Conservation (phyloP, 2,329 filamentous ascomycete genomes). For the Coniochaeta sp. region DNA sequence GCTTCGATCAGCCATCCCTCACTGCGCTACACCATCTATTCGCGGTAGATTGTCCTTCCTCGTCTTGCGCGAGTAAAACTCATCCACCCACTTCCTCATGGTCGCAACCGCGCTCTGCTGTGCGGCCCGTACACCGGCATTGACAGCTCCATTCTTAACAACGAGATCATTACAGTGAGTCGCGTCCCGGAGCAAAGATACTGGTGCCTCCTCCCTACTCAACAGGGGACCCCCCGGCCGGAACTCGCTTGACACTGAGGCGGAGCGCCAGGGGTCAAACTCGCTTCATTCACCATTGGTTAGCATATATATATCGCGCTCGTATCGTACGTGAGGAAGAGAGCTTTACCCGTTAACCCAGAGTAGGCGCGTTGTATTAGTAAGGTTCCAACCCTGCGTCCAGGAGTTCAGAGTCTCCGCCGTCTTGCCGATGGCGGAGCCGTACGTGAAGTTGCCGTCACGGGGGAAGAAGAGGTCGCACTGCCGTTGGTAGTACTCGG, state of each 20-base stretch:
- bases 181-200: constrained; percentile 43
- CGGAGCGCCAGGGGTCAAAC: constrained; percentile 52
- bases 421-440: constrained; percentile 34
- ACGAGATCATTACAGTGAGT: constrained; percentile 50
- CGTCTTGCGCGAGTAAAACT: constrained; percentile 28
- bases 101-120: constrained; percentile 38
- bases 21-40: background rate
- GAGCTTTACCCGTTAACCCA: constrained; percentile 43
- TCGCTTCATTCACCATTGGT: constrained; percentile 23
- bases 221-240: constrained; percentile 45
- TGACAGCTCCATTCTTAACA: constrained; percentile 34
- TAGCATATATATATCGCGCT: background rate
- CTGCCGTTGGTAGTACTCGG: constrained; percentile 46
- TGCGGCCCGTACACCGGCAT: constrained; percentile 34
- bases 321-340: background rate
- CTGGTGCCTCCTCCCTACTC: constrained; percentile 36
- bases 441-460: constrained; percentile 38
- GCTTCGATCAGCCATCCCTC: background rate
- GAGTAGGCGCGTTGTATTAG: constrained; percentile 43
- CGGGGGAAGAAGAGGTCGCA: constrained; percentile 49
- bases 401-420: constrained; percentile 39
- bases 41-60: background rate
- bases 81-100: constrained; percentile 44
- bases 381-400: constrained; percentile 48
- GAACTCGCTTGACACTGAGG: constrained; percentile 42